These are phyloP conservation scores for Globisporangium nodosum DNA, from an alignment of 352 stramenopile genomes.

Conservation along the genomic window DNA sequence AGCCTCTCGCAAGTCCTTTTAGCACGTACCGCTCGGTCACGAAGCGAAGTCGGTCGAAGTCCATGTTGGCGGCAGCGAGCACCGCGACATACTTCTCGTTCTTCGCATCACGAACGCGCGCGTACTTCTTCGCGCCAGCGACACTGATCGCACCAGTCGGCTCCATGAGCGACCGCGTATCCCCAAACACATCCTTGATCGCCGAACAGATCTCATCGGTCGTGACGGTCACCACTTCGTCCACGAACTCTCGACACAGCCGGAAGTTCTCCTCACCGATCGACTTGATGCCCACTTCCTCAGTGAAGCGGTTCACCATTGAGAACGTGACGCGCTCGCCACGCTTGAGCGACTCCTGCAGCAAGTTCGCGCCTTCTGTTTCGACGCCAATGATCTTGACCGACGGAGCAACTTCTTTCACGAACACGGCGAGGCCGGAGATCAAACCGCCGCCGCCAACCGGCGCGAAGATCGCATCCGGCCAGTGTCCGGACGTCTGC, in stretches of 20 bases:
- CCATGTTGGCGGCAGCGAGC: constrained; percentile 98
- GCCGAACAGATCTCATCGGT: constrained; percentile 95
- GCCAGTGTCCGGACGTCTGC: constrained; percentile 76
- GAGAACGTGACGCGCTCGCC: constrained; percentile 87
- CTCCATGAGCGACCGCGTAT: constrained; percentile 94
- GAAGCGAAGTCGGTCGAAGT: constrained; percentile 98
- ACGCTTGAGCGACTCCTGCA: constrained; percentile 87
- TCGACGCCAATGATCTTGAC: constrained; percentile 98
- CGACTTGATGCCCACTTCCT: constrained; percentile 94
- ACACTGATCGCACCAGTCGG: constrained; percentile 93
- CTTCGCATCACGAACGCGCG: constrained; percentile 29
- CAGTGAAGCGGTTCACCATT: constrained; percentile 95
- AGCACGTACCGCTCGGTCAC: constrained; percentile 66
- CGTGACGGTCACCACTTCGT: constrained; percentile 96
- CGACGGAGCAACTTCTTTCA: constrained; percentile 74
- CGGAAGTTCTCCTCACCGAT: constrained; percentile 95
- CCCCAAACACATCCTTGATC: constrained; percentile 92
- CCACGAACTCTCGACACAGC: constrained; percentile 91
- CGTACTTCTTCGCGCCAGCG: constrained; percentile 95
- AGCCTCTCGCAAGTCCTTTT: background rate
- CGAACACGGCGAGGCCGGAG: constrained; percentile 92
- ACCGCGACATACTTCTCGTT: constrained; percentile 92
- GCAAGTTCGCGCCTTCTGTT: constrained; percentile 91
- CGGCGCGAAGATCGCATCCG: constrained; percentile 96
- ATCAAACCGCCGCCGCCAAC: constrained; percentile 96